A percentile compares a stretch with the other conserved stretches of the same genome.
phyloP scores from a whole-genome alignment of 805 yeast species.

The Kuraishia piskuri region DNA sequence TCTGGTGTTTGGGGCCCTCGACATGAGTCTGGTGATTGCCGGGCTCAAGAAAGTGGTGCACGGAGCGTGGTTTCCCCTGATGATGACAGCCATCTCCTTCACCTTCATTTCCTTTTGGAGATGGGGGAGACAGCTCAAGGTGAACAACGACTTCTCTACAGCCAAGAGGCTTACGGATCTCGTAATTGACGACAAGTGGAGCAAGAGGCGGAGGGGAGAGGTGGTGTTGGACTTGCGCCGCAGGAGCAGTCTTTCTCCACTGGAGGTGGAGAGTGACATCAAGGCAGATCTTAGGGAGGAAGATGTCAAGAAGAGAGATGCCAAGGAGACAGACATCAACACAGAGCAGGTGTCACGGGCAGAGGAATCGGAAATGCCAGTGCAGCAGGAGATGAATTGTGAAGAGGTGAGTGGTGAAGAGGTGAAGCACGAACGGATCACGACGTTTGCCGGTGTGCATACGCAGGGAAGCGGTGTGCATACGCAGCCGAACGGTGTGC shows the following conservation, averaged over 20 bases:
- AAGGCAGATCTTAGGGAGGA: neutral
- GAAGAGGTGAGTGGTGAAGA: too few relatives aligned
- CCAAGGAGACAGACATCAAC: too few relatives aligned
- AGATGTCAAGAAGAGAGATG: neutral
- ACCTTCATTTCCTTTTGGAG: constrained; percentile 37
- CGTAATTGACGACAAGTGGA: constrained; percentile 19
- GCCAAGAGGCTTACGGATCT: constrained; percentile 20
- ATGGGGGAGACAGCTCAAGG: constrained; percentile 33
- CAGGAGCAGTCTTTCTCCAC: constrained; percentile 9
- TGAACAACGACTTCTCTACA: constrained; percentile 24
- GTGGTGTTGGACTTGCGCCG: constrained; percentile 11
- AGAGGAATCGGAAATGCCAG: too few relatives aligned
- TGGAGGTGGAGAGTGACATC: too few relatives aligned
- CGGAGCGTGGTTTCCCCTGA: constrained; percentile 57
- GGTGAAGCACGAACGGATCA: too few relatives aligned
- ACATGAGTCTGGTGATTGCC: constrained; percentile 34
- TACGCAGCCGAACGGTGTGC: neutral
- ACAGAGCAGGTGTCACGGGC: too few relatives aligned
- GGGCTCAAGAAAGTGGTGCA: constrained; percentile 43
- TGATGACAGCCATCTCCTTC: constrained; percentile 31
- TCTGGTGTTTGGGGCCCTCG: constrained; percentile 36
- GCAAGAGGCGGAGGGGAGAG: constrained; percentile 12
- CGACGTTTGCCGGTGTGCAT: too few relatives aligned
- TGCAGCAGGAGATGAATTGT: too few relatives aligned
- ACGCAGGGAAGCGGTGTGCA: neutral